Percentiles rank a stretch among this genome's conserved stretches.
Evolutionary conservation across 495 filamentous ascomycete genomes (phyloP).

Genomic region (Xylaria grammica): DNA sequence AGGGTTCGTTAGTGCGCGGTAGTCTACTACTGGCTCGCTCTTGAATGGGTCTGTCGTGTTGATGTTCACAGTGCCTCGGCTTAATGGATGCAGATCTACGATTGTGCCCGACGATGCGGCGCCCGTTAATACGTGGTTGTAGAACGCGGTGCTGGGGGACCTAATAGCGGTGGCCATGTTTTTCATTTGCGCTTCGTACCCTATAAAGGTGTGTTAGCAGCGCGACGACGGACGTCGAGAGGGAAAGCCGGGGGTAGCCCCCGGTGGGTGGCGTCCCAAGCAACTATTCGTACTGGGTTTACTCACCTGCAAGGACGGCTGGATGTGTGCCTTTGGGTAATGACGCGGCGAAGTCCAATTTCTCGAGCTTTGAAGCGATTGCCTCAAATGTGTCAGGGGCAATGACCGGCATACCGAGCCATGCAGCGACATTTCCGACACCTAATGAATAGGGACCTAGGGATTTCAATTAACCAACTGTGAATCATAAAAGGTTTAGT

Average conservation of each 20-base stretch:
- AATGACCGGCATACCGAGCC: constrained; percentile 52
- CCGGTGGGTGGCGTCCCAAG: background rate
- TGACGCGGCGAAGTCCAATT: constrained; percentile 43
- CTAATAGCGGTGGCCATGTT: constrained; percentile 44
- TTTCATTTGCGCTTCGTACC: constrained; percentile 53
- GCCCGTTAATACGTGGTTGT: constrained; percentile 46
- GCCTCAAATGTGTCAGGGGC: constrained; percentile 40
- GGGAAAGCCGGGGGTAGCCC: too few relatives aligned
- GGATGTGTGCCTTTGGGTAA: constrained; percentile 43
- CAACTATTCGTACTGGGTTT: background rate
- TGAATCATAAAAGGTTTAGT: background rate
- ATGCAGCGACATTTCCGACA: constrained; percentile 49
- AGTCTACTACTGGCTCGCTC: constrained; percentile 51
- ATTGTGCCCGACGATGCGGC: constrained; percentile 39
- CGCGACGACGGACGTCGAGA: background rate
- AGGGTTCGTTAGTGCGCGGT: constrained; percentile 54
- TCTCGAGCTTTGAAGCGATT: constrained; percentile 39
- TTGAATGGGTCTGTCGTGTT: constrained; percentile 43
- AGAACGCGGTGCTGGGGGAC: constrained; percentile 48
- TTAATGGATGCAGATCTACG: constrained; percentile 51
- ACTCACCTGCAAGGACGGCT: constrained; percentile 44
- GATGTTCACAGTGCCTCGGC: constrained; percentile 53
- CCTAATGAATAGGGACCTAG: constrained; percentile 49
- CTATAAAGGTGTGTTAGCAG: constrained; percentile 21
- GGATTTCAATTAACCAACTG: constrained; percentile 1